These are phyloP conservation scores for Puccinia triticina DNA, from an alignment of 1,284 basidiomycete genomes.

Conservation along the genomic window DNA sequence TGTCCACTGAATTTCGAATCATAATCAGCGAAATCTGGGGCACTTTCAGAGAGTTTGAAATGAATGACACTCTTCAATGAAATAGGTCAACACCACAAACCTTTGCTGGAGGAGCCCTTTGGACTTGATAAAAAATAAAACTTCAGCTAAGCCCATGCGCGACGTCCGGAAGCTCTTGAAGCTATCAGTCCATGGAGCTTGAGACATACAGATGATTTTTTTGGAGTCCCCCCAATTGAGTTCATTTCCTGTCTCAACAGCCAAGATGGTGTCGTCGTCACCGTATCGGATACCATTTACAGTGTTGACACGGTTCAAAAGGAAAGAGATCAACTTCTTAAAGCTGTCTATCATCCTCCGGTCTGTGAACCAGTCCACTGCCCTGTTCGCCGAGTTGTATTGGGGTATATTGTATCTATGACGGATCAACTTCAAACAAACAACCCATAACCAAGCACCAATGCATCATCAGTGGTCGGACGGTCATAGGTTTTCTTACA, in stretches of 20 bases:
- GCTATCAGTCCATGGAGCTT: background rate
- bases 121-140: slow-evolving; percentile 6
- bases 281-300: slow-evolving; percentile 38
- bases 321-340: slow-evolving; percentile 38
- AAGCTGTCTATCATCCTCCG: slow-evolving; percentile 23
- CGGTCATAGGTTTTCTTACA: background rate
- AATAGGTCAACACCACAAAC: background rate
- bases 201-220: slow-evolving; percentile 17
- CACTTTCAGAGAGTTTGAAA: background rate
- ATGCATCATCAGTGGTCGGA: background rate
- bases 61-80: background rate
- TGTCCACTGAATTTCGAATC: slow-evolving; percentile 42
- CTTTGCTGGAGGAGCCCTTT: slow-evolving; percentile 29
- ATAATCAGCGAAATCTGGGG: background rate
- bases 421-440: slow-evolving; percentile 36
- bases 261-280: slow-evolving; percentile 44
- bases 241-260: slow-evolving; percentile 46
- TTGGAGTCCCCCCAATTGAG: slow-evolving; percentile 38
- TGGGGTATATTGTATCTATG: slow-evolving; percentile 35
- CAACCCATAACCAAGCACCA: background rate
- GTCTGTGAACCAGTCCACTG: slow-evolving; percentile 46
- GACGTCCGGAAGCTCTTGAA: background rate
- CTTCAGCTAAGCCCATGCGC: background rate
- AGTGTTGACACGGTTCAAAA: slow-evolving; percentile 45
- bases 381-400: slow-evolving; percentile 21